phyloP scores from a whole-genome alignment of 345 rosid genomes.

The Raphanus sativus region DNA sequence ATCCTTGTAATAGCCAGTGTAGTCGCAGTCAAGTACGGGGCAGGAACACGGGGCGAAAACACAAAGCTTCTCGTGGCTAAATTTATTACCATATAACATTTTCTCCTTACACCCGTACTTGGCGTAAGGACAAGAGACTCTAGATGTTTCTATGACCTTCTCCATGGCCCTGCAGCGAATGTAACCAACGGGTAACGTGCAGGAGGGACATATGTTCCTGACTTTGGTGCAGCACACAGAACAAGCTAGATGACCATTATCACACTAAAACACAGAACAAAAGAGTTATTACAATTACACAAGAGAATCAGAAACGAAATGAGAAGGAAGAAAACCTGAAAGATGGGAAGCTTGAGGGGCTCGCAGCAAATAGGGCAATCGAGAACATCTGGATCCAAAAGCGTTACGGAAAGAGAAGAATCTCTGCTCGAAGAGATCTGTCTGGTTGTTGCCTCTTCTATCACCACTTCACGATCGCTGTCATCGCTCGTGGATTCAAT shows the following conservation, averaged over 20 bases:
- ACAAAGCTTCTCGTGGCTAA: constrained; percentile 49
- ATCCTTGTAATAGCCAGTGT: constrained; percentile 41
- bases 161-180: constrained; percentile 63
- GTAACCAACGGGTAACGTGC: constrained; percentile 52
- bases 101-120: constrained; percentile 49
- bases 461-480: constrained; percentile 1
- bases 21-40: constrained; percentile 51
- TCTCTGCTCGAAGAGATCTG: constrained; percentile 19
- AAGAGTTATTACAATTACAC: no score
- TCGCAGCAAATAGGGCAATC: constrained; percentile 39
- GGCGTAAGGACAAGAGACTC: constrained; percentile 46
- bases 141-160: constrained; percentile 48
- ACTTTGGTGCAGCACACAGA: constrained; percentile 50
- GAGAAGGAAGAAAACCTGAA: constrained; percentile 21
- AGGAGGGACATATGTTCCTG: constrained; percentile 50
- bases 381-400: constrained; percentile 36
- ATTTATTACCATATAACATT: constrained; percentile 35
- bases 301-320: neutral
- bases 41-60: constrained; percentile 49
- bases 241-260: constrained; percentile 68
- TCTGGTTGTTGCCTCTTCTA: neutral
- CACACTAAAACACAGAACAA: constrained; percentile 42
- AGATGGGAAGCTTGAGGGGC: constrained; percentile 28
- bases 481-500: constrained; percentile 18
- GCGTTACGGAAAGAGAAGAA: constrained; percentile 8